phyloP scores from a whole-genome alignment of 1,284 basidiomycete genomes.

The Fistulinella cinereoalba region DNA sequence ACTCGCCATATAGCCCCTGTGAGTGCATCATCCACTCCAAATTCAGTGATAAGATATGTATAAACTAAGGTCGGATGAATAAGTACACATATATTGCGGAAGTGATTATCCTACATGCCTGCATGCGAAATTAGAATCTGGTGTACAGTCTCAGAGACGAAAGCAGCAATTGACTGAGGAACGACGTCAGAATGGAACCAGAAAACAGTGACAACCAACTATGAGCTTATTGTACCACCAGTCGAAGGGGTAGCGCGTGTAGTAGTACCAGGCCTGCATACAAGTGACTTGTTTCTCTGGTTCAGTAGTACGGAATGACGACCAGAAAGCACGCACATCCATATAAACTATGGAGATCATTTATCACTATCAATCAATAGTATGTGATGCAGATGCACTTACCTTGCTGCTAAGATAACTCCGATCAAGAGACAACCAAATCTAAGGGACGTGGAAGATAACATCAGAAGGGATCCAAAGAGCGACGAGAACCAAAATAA shows the following conservation, averaged over 20 bases:
- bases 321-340: conserved; percentile 41
- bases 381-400: background rate
- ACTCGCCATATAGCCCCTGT: conserved; percentile 45
- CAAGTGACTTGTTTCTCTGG: conserved; percentile 42
- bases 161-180: conserved; percentile 44
- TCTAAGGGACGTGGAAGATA: no score
- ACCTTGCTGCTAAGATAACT: background rate
- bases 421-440: background rate
- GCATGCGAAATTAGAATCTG: conserved; percentile 55
- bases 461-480: no score
- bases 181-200: background rate
- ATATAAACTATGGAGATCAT: conserved; percentile 39
- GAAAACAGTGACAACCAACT: conserved; percentile 25
- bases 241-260: conserved; percentile 45
- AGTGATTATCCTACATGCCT: conserved; percentile 30
- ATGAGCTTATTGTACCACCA: conserved; percentile 43
- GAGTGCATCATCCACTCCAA: conserved; percentile 38
- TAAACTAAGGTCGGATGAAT: conserved; percentile 43
- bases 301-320: background rate
- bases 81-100: background rate
- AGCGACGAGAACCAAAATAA: no score
- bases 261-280: conserved; percentile 58
- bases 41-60: conserved; percentile 51
- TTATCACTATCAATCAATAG: background rate
- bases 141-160: conserved; percentile 52